Percentiles rank a stretch among this genome's conserved stretches.
These are phyloP conservation scores for Fusarium sp. DNA, from an alignment of 2,329 filamentous ascomycete species.

Conservation along the genomic window DNA sequence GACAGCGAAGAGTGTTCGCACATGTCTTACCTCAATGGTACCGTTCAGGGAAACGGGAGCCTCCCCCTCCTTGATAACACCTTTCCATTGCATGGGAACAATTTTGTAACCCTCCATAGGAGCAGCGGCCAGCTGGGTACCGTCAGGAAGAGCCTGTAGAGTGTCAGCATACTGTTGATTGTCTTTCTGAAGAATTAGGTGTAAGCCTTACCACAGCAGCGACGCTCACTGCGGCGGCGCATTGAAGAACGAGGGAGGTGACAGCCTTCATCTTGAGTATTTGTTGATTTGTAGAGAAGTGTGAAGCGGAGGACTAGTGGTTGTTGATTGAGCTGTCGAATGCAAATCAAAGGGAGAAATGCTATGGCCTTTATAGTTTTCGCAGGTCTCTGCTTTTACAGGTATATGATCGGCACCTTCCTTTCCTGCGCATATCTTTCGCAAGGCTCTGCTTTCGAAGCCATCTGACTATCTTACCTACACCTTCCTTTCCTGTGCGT, in stretches of 20 bases:
- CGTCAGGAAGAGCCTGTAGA: not conserved
- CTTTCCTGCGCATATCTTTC: not conserved
- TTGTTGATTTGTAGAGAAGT: not conserved
- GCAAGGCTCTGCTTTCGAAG: not conserved
- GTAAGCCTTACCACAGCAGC: not conserved
- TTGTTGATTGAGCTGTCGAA: not conserved
- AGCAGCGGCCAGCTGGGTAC: not conserved
- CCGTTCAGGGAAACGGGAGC: not conserved
- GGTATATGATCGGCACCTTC: not conserved
- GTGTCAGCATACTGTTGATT: not conserved
- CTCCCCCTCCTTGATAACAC: not conserved
- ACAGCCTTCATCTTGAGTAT: not conserved
- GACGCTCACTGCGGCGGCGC: not conserved
- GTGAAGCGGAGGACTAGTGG: not conserved
- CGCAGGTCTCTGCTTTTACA: rapidly evolving
- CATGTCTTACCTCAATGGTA: not conserved
- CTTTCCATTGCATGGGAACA: not conserved
- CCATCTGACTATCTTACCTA: not conserved
- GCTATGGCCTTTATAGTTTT: not conserved
- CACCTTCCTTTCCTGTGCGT: not conserved
- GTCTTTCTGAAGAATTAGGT: not conserved
- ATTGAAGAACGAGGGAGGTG: not conserved
- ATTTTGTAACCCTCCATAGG: not conserved
- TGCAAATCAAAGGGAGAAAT: not conserved
- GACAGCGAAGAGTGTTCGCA: not conserved